Evolutionary conservation across 2,329 filamentous ascomycete genomes (phyloP).

Genomic region (Chaetomium strumarium): DNA sequence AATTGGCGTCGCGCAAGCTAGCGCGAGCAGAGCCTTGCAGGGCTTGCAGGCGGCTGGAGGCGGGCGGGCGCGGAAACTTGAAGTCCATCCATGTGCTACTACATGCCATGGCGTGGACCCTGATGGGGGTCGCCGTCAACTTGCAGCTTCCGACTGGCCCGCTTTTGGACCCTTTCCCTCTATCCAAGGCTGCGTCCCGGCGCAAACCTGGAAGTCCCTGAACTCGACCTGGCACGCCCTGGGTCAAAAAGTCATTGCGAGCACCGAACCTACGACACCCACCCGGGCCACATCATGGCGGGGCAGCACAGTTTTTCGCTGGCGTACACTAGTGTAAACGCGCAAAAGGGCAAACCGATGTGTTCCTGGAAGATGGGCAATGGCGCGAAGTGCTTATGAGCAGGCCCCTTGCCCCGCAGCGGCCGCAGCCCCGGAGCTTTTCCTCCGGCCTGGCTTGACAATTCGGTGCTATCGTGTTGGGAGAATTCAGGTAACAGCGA

Average conservation of each 20-base stretch:
- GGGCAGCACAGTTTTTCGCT: not conserved
- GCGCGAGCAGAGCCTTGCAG: too few relatives aligned
- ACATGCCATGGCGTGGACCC: too few relatives aligned
- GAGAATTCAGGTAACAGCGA: conserved; percentile 13
- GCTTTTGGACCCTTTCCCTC: too few relatives aligned
- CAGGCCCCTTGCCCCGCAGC: not conserved
- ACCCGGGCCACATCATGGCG: not conserved
- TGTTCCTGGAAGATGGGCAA: not conserved
- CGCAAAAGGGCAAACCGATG: not conserved
- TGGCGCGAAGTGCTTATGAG: not conserved
- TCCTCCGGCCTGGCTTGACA: conserved; percentile 7
- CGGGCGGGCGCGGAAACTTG: too few relatives aligned
- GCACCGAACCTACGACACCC: not conserved
- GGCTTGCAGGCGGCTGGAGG: too few relatives aligned
- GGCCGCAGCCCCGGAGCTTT: conserved; percentile 8
- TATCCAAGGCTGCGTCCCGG: not conserved
- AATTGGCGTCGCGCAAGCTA: too few relatives aligned
- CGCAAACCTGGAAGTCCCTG: not conserved
- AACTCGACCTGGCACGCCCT: too few relatives aligned
- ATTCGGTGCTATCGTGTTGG: conserved; percentile 4
- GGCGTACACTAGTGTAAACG: too few relatives aligned
- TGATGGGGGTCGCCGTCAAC: too few relatives aligned
- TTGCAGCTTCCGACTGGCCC: too few relatives aligned
- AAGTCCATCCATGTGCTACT: too few relatives aligned
- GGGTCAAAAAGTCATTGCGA: not conserved